A percentile compares a stretch with the other conserved stretches of the same genome.
phyloP scores from a whole-genome alignment of 164 flowering plant genomes.

The Warburgia ugandensis region DNA sequence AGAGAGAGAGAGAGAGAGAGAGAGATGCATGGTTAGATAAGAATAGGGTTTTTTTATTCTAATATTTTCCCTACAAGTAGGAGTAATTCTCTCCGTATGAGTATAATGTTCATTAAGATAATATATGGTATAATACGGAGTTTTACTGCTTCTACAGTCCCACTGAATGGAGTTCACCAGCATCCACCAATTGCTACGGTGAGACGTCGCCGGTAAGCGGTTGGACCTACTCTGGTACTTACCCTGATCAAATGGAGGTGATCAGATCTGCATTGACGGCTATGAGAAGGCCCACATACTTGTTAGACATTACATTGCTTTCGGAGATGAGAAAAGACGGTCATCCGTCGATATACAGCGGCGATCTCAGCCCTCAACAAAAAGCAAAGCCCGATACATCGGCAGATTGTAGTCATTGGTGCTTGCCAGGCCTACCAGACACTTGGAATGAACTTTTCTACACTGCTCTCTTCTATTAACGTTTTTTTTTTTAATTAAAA shows the following conservation, averaged over 20 bases:
- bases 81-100: background rate
- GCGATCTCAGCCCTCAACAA: conserved; percentile 56
- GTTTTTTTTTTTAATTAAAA: background rate
- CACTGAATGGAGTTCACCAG: conserved; percentile 46
- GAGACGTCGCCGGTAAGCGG: conserved; percentile 60
- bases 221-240: conserved; percentile 33
- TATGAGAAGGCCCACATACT: conserved; percentile 46
- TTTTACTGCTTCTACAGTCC: conserved; percentile 38
- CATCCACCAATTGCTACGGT: conserved; percentile 64
- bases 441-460: conserved; percentile 90
- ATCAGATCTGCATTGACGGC: conserved; percentile 38
- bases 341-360: conserved; percentile 86
- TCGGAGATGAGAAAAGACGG: conserved; percentile 81
- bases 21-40: no score
- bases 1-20: no score
- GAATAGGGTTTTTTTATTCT: no score
- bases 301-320: conserved; percentile 72
- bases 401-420: conserved; percentile 98
- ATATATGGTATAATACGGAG: no score
- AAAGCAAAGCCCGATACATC: conserved; percentile 57
- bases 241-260: conserved; percentile 65
- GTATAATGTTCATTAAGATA: no score
- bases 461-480: conserved; percentile 48
- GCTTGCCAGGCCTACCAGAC: conserved; percentile 93
- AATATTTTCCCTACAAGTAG: background rate